Base-by-base conservation (phyloP, 768 basidiomycete species). In the Crassisporium funariophilum region DNA sequence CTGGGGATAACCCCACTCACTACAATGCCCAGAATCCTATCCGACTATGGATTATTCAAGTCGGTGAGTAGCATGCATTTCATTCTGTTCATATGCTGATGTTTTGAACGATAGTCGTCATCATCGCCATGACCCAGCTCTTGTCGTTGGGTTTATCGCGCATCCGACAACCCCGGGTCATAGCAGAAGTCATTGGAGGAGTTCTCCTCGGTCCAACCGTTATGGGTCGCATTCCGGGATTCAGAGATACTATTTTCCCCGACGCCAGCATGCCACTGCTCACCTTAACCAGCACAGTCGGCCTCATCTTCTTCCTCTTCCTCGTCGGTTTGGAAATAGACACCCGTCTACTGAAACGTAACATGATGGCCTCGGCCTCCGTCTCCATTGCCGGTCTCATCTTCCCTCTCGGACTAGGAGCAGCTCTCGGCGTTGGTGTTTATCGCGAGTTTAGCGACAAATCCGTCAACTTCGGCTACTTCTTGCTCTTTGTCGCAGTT, bases 141-240 rank as follows among this genome's bases (percentile, higher is more conserved):
- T 80, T 98, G 8, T 75, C 81, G 0, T 65, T 88, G 15, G 47
- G 79, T 41, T 73, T 97, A 16, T 64, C 71, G 6, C 83, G 76
- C 45, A 81, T 95, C 25, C 83, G 81, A 24, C 95, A 98, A 59
- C 95, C 95, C 2, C 76, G 85, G n/a, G 95, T 98, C 49, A 92
- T 97, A 42, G 84, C 93, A 33, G 95, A 98, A 64, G 87, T 97
- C 49, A 81, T 98, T 45, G 91, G 86, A 0, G 95, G 95, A 16
- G 83, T 98, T 53, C 58, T 98, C 16, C 77, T 98, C 9, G 94
- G 93, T 33, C 82, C 82, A 1, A 75, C 81, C 0, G 79, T 88
- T 8, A 82, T 91, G 78, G 91, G 91, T 2, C 82, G 81, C 20
- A 91, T 93, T 48, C 91, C 88, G 0, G 62, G 73, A 29, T 95